These are phyloP conservation scores for Kazachstania martiniae DNA, from an alignment of 805 yeast genomes.

Conservation along the genomic window DNA sequence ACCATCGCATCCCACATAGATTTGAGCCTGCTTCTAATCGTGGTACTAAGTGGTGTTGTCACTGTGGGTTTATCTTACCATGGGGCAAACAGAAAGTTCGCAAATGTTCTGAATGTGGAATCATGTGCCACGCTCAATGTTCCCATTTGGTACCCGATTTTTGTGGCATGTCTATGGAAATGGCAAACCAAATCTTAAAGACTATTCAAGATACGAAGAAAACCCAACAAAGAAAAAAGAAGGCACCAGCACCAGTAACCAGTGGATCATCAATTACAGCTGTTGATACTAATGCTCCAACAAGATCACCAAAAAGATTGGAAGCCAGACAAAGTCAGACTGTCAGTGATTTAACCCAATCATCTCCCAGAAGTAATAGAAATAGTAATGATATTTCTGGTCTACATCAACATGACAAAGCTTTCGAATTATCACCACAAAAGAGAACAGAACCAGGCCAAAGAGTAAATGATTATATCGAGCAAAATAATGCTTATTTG, in stretches of 20 bases:
- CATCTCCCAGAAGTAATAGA: too few relatives aligned
- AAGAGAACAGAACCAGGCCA: constrained; percentile 7
- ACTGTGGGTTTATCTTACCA: constrained; percentile 93
- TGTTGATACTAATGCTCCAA: background rate
- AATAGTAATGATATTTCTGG: too few relatives aligned
- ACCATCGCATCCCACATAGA: constrained; percentile 94
- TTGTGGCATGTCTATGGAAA: constrained; percentile 97
- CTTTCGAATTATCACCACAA: constrained; percentile 1
- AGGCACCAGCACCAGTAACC: constrained; percentile 4
- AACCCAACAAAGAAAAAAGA: constrained; percentile 20
- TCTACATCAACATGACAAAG: too few relatives aligned
- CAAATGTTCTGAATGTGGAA: constrained; percentile 87
- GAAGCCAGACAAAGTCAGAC: too few relatives aligned
- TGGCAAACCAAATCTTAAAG: constrained; percentile 78
- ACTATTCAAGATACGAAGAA: constrained; percentile 70
- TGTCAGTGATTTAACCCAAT: too few relatives aligned
- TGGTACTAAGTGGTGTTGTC: constrained; percentile 99
- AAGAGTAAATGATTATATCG: constrained; percentile 19
- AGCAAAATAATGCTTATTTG: constrained; percentile 19
- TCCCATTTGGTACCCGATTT: constrained; percentile 94
- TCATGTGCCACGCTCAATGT: constrained; percentile 89
- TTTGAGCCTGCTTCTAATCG: constrained; percentile 86
- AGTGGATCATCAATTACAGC: constrained; percentile 1
- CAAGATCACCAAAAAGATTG: too few relatives aligned
- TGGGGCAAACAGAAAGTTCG: constrained; percentile 90